Conservation (phyloP, 768 basidiomycete genomes). For the Boletus pseudopeckii region DNA sequence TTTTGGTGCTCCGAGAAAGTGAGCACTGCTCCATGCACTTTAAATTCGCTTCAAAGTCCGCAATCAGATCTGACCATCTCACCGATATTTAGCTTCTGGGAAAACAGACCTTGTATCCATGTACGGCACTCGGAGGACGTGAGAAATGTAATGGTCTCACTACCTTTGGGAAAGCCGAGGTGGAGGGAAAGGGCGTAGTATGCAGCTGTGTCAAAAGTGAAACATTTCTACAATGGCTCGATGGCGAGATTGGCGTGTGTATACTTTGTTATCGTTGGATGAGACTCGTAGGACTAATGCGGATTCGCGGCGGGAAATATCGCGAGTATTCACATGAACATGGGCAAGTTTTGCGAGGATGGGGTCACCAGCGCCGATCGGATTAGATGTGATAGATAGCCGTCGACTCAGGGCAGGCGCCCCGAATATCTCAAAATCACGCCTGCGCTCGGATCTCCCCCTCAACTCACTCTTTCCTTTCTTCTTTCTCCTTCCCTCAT, state of each 20-base stretch:
- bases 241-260: not conserved
- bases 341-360: conserved; percentile 4
- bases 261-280: too few relatives aligned
- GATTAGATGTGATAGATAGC: conserved; percentile 23
- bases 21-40: too few relatives aligned
- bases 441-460: not conserved
- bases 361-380: conserved; percentile 3
- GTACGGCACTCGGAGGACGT: not conserved
- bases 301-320: not conserved
- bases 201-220: not conserved
- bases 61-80: not conserved
- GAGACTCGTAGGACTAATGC: not conserved
- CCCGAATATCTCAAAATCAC: conserved; percentile 29
- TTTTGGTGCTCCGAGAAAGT: too few relatives aligned
- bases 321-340: conserved; percentile 21
- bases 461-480: conserved; percentile 13
- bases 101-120: not conserved
- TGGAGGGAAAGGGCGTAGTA: not conserved
- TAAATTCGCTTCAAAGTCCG: too few relatives aligned
- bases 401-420: conserved; percentile 34
- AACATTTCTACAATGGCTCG: not conserved
- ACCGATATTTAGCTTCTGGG: not conserved
- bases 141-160: not conserved
- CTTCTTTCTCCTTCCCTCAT: conserved; percentile 16
- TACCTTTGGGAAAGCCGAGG: not conserved